phyloP scores from a whole-genome alignment of 1,284 basidiomycete genomes.

The Trichosporon coremiiforme region DNA sequence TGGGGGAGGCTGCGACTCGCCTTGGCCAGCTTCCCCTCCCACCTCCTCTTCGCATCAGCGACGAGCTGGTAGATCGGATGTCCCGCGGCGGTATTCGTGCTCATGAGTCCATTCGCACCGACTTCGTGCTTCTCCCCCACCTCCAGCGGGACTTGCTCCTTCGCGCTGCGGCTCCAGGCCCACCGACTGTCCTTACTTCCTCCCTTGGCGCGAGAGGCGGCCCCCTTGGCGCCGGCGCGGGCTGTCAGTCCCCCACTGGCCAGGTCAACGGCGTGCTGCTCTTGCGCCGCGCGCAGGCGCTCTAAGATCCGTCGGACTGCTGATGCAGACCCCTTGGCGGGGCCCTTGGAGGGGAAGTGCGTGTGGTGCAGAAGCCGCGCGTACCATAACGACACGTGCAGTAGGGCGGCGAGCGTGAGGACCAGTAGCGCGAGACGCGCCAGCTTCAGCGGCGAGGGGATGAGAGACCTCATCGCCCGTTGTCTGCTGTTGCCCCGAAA shows the following conservation, averaged over 20 bases:
- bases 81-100: slow-evolving; percentile 43
- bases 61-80: slow-evolving; percentile 58
- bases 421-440: background rate
- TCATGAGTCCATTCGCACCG: slow-evolving; percentile 44
- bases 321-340: background rate
- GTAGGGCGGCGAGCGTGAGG: background rate
- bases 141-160: background rate
- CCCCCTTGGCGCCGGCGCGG: background rate
- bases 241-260: background rate
- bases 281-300: background rate
- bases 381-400: background rate
- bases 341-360: background rate
- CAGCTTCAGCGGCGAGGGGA: slow-evolving; percentile 4
- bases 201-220: background rate
- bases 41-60: slow-evolving; percentile 45
- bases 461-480: background rate
- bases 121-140: slow-evolving; percentile 35
- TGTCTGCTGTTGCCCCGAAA: too few species aligned
- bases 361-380: background rate
- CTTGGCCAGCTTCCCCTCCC: slow-evolving; percentile 53
- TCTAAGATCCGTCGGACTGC: background rate
- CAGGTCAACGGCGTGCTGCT: background rate
- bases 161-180: background rate
- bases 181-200: background rate
- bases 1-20: slow-evolving; percentile 55